These are phyloP conservation scores for Trichaptum fuscoviolaceum DNA, from an alignment of 768 basidiomycete species.

Conservation along the genomic window DNA sequence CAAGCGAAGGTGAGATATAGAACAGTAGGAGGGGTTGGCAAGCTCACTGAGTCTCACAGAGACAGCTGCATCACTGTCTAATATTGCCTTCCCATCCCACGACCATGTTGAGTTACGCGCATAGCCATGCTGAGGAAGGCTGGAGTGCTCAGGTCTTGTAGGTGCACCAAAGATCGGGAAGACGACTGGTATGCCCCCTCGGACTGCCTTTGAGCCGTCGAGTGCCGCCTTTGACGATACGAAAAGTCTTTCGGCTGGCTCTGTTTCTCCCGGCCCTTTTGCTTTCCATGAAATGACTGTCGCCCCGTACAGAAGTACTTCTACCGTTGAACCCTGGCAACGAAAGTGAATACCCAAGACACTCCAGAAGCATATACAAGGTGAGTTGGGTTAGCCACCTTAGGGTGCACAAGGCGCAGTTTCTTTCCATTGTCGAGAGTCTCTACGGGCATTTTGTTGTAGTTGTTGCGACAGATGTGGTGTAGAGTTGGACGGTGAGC, in stretches of 20 bases:
- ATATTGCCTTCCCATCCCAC: slow-evolving; percentile 67
- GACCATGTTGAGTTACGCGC: slow-evolving; percentile 54
- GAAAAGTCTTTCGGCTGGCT: slow-evolving; percentile 66
- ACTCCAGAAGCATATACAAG: no score
- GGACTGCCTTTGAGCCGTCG: slow-evolving; percentile 76
- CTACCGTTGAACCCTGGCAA: slow-evolving; percentile 62
- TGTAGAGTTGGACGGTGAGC: no score
- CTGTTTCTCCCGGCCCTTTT: slow-evolving; percentile 27
- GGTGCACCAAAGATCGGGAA: slow-evolving; percentile 92
- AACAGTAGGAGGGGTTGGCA: neutral
- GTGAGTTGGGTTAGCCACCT: neutral
- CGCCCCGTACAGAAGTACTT: slow-evolving; percentile 77
- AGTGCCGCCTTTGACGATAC: slow-evolving; percentile 73
- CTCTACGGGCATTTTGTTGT: neutral
- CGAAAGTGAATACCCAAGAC: neutral
- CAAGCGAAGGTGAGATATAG: neutral
- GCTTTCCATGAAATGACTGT: slow-evolving; percentile 85
- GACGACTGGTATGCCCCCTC: slow-evolving; percentile 54
- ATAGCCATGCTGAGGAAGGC: slow-evolving; percentile 86
- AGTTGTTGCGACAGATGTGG: neutral
- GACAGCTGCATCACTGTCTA: slow-evolving; percentile 66
- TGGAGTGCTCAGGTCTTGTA: slow-evolving; percentile 61
- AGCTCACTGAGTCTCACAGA: slow-evolving; percentile 73
- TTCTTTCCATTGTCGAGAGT: neutral
- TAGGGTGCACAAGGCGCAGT: neutral